A percentile compares a stretch with the other conserved stretches of the same genome.
Conservation (phyloP, 768 basidiomycete species). For the Myochromella boudieri region DNA sequence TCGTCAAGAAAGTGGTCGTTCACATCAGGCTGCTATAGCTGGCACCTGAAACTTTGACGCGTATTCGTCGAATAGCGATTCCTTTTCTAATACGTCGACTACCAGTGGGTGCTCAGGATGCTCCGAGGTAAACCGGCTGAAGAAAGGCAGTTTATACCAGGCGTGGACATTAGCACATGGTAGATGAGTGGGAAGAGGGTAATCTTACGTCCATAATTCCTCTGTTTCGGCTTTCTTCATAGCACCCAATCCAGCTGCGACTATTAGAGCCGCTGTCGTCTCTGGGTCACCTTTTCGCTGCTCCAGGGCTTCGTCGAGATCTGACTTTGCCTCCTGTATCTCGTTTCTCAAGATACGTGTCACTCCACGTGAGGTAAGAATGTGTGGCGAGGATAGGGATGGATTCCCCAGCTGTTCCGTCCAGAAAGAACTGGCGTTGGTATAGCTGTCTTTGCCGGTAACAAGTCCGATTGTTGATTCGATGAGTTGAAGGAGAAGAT, state of each 20-base stretch:
- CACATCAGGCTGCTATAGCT: constrained; percentile 37
- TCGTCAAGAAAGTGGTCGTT: no score
- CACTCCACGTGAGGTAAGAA: constrained; percentile 78
- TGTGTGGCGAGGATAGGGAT: constrained; percentile 67
- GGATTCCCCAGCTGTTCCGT: constrained; percentile 84
- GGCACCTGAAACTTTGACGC: constrained; percentile 64
- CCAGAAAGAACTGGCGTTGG: constrained; percentile 61
- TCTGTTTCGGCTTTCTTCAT: constrained; percentile 63
- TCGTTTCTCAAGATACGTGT: constrained; percentile 79
- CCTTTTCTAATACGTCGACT: constrained; percentile 58
- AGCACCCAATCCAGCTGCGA: constrained; percentile 60
- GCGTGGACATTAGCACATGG: not conserved
- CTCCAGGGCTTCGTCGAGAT: constrained; percentile 71
- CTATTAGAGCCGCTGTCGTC: constrained; percentile 64
- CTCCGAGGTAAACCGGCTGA: constrained; percentile 42
- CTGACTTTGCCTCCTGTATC: constrained; percentile 72
- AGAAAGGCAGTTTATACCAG: constrained; percentile 10
- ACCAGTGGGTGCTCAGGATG: constrained; percentile 73
- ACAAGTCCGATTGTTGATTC: constrained; percentile 81
- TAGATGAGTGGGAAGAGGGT: constrained; percentile 13
- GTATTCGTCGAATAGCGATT: constrained; percentile 60
- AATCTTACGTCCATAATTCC: constrained; percentile 63
- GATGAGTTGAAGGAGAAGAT: constrained; percentile 84
- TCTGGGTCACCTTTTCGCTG: constrained; percentile 63
- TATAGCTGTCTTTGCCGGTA: constrained; percentile 70